Evolutionary conservation across 176 grass and related monocot species (phyloP).

Genomic region (Metroxylon sagu): DNA sequence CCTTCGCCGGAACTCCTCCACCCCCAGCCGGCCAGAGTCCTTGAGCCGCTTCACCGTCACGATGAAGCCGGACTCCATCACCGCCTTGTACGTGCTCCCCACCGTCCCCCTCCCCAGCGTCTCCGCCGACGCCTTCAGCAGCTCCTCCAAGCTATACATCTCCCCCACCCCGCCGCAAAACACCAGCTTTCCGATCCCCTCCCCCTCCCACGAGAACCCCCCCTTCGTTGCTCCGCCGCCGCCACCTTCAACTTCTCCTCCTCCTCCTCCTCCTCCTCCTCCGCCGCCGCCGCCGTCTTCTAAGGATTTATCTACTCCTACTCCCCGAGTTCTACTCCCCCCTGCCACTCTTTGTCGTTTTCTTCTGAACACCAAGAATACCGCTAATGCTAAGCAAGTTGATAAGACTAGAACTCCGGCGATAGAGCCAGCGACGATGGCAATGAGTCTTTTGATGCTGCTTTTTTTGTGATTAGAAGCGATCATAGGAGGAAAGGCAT

Average conservation of each 20-base stretch:
- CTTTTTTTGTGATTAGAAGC: slow-evolving; percentile 10
- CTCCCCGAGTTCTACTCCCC: slow-evolving; percentile 10
- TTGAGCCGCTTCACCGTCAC: slow-evolving; percentile 96
- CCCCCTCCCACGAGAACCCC: slow-evolving; percentile 80
- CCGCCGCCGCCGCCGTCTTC: not conserved
- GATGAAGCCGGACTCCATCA: slow-evolving; percentile 97
- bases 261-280: not conserved
- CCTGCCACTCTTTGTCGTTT: slow-evolving; percentile 38
- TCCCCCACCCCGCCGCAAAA: slow-evolving; percentile 61
- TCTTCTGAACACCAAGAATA: slow-evolving; percentile 28
- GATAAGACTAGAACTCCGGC: slow-evolving; percentile 40
- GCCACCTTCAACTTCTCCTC: not conserved
- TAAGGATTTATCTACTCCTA: slow-evolving; percentile 4
- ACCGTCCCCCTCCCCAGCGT: slow-evolving; percentile 89
- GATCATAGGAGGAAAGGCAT: slow-evolving; percentile 31
- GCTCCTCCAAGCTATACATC: slow-evolving; percentile 82
- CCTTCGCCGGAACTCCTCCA: slow-evolving; percentile 34
- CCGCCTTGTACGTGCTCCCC: slow-evolving; percentile 90
- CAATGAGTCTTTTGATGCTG: slow-evolving; percentile 22
- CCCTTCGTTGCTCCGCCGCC: not conserved
- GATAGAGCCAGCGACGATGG: slow-evolving; percentile 42
- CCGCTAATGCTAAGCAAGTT: slow-evolving; percentile 18
- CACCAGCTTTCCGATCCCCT: slow-evolving; percentile 71
- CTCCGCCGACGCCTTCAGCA: slow-evolving; percentile 88
- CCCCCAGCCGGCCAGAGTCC: slow-evolving; percentile 22